Base-by-base conservation (phyloP, 2,329 filamentous ascomycete genomes). In the Coniella vitis region DNA sequence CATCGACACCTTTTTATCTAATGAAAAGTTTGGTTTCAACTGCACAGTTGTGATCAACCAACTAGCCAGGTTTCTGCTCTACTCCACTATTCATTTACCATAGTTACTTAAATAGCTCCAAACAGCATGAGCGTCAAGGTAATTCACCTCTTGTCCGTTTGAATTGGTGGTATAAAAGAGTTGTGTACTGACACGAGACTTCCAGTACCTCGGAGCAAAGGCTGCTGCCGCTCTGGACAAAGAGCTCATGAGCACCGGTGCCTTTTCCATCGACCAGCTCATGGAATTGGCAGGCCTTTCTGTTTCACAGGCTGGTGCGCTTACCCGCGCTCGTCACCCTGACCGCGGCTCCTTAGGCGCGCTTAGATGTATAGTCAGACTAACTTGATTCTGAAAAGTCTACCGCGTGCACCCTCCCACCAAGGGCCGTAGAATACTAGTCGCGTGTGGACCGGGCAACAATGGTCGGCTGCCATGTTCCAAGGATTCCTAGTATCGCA, bases 231-330 rank as follows among this genome's bases (percentile, higher is more conserved):
- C 88, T 41, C 78, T 98, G 16, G 93, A 98, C 64, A 84, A 87
- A 66, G 91, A 98, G 64, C 83, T 98, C 54, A 97, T 98, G 90
- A 87, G 81, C 62, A 79, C 80, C 10, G 81, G 83, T 1, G 90
- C 87, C 8, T 98, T 95, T 69, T 95, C 89, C 10, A 79, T 98
- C 48, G 93, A 97, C 63, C 93, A 98, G 68, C 74, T 98, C 42
- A 97, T 98, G 93, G 93, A 97, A 64, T 72, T 98, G 7, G 93
- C 93, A 38, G 93, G 93, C 0, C 76, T 98, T 0, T 90, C 90
- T 1, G 90, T 97, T 21, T 91, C 91, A 12, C 90, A 97, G 73
- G 90, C 86, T 44, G 83, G 89, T 90, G 63, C 51, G 72, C 62
- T 32, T 19, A 8, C 29, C 37, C 22, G 16, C 38, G n/a, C 38